These are phyloP conservation scores for Talaromyces borbonicus DNA, from an alignment of 495 filamentous ascomycete genomes.

Conservation along the genomic window DNA sequence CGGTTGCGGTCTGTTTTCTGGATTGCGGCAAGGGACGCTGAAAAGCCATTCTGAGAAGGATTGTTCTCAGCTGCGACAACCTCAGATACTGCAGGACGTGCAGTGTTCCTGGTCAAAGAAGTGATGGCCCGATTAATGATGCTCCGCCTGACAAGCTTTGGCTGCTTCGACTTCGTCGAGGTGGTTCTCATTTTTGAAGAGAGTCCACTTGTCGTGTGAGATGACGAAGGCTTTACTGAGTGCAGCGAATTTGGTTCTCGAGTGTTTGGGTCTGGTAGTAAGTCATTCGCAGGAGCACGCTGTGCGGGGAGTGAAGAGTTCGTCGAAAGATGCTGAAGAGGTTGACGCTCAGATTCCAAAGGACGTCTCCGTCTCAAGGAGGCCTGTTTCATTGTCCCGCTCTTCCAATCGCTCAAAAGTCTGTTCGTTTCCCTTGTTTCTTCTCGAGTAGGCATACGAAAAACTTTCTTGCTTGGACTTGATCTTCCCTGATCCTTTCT, in stretches of 20 bases:
- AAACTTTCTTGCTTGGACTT: slow-evolving; percentile 64
- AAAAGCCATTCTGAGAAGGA: slow-evolving; percentile 15
- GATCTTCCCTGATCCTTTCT: slow-evolving; percentile 56
- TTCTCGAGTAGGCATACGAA: slow-evolving; percentile 56
- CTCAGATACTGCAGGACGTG: slow-evolving; percentile 32
- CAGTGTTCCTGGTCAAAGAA: slow-evolving; percentile 23
- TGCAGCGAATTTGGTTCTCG: neutral
- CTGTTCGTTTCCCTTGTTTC: slow-evolving; percentile 70
- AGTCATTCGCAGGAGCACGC: neutral
- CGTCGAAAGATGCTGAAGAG: slow-evolving; percentile 14
- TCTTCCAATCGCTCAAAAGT: slow-evolving; percentile 64
- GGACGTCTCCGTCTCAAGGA: slow-evolving; percentile 16
- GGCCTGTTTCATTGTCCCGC: slow-evolving; percentile 51
- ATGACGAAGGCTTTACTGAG: neutral
- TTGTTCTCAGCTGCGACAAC: slow-evolving; percentile 14
- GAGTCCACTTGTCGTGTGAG: neutral
- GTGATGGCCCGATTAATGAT: slow-evolving; percentile 25
- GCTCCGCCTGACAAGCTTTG: slow-evolving; percentile 24
- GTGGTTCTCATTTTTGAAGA: slow-evolving; percentile 1
- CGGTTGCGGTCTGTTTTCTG: slow-evolving; percentile 17
- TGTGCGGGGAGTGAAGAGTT: slow-evolving; percentile 4
- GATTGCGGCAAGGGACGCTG: slow-evolving; percentile 19
- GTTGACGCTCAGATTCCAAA: slow-evolving; percentile 14
- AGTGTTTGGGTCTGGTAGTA: neutral
- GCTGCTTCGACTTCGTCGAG: neutral